These are phyloP conservation scores for Ganoderma resinaceum DNA, from an alignment of 1,284 basidiomycete species.

Conservation along the genomic window DNA sequence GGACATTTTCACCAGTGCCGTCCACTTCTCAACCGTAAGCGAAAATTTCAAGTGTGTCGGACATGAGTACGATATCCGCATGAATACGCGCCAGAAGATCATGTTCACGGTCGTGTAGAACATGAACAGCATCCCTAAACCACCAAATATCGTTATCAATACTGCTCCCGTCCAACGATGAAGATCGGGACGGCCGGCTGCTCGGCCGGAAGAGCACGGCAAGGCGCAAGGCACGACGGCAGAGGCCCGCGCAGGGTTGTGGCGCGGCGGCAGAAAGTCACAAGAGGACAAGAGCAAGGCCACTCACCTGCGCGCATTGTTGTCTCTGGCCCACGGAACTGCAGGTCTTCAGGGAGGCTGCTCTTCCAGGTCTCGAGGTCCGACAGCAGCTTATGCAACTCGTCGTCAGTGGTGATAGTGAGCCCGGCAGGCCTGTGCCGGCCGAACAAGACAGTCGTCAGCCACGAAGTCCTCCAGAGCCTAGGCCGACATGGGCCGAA, in stretches of 20 bases:
- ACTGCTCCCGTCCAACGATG: not conserved
- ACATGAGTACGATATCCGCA: conserved; percentile 90
- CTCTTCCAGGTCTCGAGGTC: conserved; percentile 85
- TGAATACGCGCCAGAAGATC: conserved; percentile 94
- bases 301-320: conserved; percentile 67
- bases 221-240: conserved; percentile 12
- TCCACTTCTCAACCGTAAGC: conserved; percentile 84
- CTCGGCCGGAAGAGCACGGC: conserved; percentile 15
- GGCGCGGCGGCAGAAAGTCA: conserved; percentile 4
- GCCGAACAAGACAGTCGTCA: conserved; percentile 23
- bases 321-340: conserved; percentile 74
- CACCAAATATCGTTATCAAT: not conserved
- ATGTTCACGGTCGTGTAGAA: conserved; percentile 88
- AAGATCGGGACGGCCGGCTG: conserved; percentile 3
- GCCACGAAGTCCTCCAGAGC: conserved; percentile 17
- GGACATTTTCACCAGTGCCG: conserved; percentile 72
- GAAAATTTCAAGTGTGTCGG: conserved; percentile 87
- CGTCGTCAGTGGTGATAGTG: conserved; percentile 81
- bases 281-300: conserved; percentile 13
- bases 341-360: conserved; percentile 76
- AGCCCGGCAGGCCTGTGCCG: conserved; percentile 81
- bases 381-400: conserved; percentile 69
- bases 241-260: not conserved
- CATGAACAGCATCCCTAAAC: conserved; percentile 81
- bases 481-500: conserved; percentile 17